Evolutionary conservation across 495 filamentous ascomycete genomes (phyloP).

Genomic region (Lasiosphaeria ovina): DNA sequence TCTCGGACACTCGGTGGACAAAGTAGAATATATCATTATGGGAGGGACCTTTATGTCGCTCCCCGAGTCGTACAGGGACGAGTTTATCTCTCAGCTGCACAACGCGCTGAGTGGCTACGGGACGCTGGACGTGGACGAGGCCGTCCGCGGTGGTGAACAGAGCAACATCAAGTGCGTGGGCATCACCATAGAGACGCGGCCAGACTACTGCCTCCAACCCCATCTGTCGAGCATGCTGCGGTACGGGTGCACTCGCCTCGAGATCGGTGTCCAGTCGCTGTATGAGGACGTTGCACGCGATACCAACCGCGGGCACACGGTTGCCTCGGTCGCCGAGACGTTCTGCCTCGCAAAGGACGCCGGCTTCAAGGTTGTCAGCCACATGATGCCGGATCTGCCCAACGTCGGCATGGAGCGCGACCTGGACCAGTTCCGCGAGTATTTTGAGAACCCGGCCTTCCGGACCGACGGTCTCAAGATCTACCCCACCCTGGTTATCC

Average conservation of each 20-base stretch:
- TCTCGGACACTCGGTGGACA: slow-evolving; percentile 94
- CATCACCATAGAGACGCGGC: slow-evolving; percentile 96
- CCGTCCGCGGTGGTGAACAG: slow-evolving; percentile 87
- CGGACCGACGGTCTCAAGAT: slow-evolving; percentile 98
- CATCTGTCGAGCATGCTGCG: slow-evolving; percentile 92
- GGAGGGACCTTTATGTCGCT: slow-evolving; percentile 98
- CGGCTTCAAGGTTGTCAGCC: slow-evolving; percentile 96
- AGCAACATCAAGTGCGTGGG: slow-evolving; percentile 95
- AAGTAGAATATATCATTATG: slow-evolving; percentile 99
- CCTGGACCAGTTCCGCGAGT: slow-evolving; percentile 93
- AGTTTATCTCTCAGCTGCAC: slow-evolving; percentile 92
- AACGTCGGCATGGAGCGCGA: slow-evolving; percentile 99
- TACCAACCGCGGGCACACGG: slow-evolving; percentile 95
- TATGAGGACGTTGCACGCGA: slow-evolving; percentile 99
- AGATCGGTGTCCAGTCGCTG: slow-evolving; percentile 92
- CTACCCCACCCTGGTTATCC: slow-evolving; percentile 96
- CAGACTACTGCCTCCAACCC: slow-evolving; percentile 91
- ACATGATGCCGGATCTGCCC: slow-evolving; percentile 99
- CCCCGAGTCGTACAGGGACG: slow-evolving; percentile 79
- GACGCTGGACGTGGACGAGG: slow-evolving; percentile 88
- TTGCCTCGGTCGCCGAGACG: slow-evolving; percentile 89
- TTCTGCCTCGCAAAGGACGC: slow-evolving; percentile 95
- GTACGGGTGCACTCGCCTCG: slow-evolving; percentile 92
- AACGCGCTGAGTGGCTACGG: slow-evolving; percentile 94
- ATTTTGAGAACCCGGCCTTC: slow-evolving; percentile 95